Percentiles rank a stretch among this genome's conserved stretches.
phyloP scores from a whole-genome alignment of 2,329 filamentous ascomycete species.

The Microcera coccophila region DNA sequence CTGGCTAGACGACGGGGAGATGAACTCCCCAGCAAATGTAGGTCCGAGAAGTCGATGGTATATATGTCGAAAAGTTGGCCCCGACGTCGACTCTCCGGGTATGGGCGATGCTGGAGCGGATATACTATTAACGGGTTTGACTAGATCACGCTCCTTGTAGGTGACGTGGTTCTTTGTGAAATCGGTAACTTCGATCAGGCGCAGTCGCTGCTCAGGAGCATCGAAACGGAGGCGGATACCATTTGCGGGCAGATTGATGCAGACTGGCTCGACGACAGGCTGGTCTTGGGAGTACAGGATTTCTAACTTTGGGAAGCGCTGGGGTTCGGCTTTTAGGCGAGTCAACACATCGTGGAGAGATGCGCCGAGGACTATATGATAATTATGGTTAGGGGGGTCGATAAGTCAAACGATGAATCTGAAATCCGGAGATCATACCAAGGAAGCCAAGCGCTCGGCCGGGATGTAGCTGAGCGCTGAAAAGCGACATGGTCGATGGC shows the following conservation, averaged over 20 bases:
- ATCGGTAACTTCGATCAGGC: slow-evolving; percentile 85
- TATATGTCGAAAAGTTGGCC: slow-evolving; percentile 81
- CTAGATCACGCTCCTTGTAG: slow-evolving; percentile 75
- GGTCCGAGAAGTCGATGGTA: slow-evolving; percentile 92
- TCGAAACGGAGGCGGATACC: slow-evolving; percentile 90
- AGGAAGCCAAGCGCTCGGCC: slow-evolving; percentile 64
- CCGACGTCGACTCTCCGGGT: slow-evolving; percentile 38
- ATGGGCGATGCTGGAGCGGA: slow-evolving; percentile 32
- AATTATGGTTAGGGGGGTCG: neutral
- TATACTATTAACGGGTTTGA: slow-evolving; percentile 54
- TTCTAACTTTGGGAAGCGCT: slow-evolving; percentile 77
- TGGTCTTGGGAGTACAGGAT: slow-evolving; percentile 72
- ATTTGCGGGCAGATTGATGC: slow-evolving; percentile 75
- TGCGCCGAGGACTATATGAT: slow-evolving; percentile 70
- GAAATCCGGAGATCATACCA: slow-evolving; percentile 28
- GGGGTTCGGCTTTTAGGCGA: slow-evolving; percentile 81
- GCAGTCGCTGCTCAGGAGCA: slow-evolving; percentile 83
- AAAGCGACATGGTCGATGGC: slow-evolving; percentile 42
- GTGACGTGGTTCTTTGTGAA: slow-evolving; percentile 80
- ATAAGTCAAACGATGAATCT: no score
- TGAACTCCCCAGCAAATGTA: slow-evolving; percentile 89
- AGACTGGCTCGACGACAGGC: slow-evolving; percentile 71
- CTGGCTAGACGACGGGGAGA: slow-evolving; percentile 56
- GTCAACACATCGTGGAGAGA: slow-evolving; percentile 88
- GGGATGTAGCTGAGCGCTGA: slow-evolving; percentile 61